Evolutionary conservation across 257 asterid genomes (phyloP), one percentile per base, ranked within the genome.

Genomic region (Handroanthus guayacan): DNA sequence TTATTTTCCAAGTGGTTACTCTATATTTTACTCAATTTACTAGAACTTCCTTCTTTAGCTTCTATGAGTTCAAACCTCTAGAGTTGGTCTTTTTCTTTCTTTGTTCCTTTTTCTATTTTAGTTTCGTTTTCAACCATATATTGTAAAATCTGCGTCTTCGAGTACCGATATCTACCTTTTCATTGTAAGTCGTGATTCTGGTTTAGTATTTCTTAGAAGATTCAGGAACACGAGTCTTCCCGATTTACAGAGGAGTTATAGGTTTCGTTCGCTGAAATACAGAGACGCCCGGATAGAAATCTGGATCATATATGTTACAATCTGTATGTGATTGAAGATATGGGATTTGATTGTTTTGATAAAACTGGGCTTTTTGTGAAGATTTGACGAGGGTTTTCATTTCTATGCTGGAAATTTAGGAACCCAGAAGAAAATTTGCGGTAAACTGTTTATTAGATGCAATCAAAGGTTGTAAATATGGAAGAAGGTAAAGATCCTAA

Each of bases 401-500:
- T 77, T 75, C 72, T 72, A 47, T 62, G 61, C 45, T 73, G 14
- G 56, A 20, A 41, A 31, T 39, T 67, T 47, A 18, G 56, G 67
- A 36, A 9, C 69, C 47, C 54, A 52, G 64, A 47, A 69, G 51
- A 38, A 31, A 31, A 12, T 37, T 69, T 7, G 25, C 37, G 11
- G 60, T 5, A 16, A 2, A 54, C 2, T 44, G 76, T 56, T 65
- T 20, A 44, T 55, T 68, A 45, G 69, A 20, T 64, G 65, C 78
- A 64, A 45, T 68, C 41, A 50, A 66, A 74, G 82, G 47, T 71
- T 64, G 69, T 80, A 66, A 34, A 69, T 60, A 82, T 88, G 92
- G 90, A 86, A 75, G 90, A 88, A 78, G 89, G 91, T 41, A 88
- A 84, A 71, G 86, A 88, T 65, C 80, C 82, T 25, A 48, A 16